Conservation (phyloP, 192 early-diverging fungal genomes). For the Oehlia diaphana region DNA sequence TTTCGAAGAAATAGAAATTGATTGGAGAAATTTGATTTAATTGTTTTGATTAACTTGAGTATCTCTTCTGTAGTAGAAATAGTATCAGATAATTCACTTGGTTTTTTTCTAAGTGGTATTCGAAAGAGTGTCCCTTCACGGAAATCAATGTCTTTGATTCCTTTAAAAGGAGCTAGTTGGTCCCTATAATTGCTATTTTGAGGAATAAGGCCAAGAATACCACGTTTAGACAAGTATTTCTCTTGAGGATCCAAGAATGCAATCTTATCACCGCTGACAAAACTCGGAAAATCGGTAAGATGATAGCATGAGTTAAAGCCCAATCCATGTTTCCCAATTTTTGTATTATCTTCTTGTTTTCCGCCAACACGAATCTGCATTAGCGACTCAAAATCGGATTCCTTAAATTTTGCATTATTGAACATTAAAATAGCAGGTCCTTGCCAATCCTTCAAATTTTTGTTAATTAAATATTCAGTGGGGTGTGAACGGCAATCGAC, state of each 20-base stretch:
- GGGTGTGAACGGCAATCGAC: conserved; percentile 17
- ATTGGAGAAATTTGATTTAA: neutral
- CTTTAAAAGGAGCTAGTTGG: conserved; percentile 28
- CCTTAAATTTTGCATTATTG: conserved; percentile 30
- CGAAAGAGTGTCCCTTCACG: conserved; percentile 32
- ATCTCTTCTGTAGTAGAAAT: neutral
- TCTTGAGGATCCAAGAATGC: conserved; percentile 34
- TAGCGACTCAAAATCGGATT: conserved; percentile 17
- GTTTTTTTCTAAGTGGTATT: conserved; percentile 24
- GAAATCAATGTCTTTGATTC: conserved; percentile 20
- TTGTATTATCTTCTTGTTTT: neutral
- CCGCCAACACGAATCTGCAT: conserved; percentile 32
- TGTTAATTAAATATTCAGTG: neutral
- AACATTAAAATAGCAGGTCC: conserved; percentile 33
- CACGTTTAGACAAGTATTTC: conserved; percentile 1
- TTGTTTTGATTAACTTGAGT: neutral
- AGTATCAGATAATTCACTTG: conserved; percentile 11
- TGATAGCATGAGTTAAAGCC: conserved; percentile 34
- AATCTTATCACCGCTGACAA: conserved; percentile 25
- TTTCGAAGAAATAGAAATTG: conserved; percentile 21
- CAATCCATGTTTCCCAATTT: conserved; percentile 4
- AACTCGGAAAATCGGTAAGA: conserved; percentile 30
- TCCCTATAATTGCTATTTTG: conserved; percentile 8
- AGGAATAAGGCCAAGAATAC: neutral
- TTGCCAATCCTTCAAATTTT: conserved; percentile 32